Evolutionary conservation across 345 rosid species (phyloP).

Genomic region (Ceriops zippeliana): DNA sequence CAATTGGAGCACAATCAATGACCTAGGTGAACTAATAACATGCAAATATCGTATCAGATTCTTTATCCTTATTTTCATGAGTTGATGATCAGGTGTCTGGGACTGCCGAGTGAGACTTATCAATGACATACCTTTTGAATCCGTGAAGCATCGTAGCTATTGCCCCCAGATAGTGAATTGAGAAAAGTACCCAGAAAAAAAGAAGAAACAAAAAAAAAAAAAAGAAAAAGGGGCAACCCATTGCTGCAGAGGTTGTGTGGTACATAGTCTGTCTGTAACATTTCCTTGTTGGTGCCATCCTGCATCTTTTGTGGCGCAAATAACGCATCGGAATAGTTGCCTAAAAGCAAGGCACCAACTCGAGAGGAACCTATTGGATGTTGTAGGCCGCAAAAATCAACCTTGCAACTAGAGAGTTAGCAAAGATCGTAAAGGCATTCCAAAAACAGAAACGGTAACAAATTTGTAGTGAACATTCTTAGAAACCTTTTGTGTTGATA

Average conservation of each 20-base stretch:
- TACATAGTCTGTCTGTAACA: background rate
- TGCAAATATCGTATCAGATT: conserved; percentile 2
- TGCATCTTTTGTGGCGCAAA: conserved; percentile 5
- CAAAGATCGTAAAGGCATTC: conserved; percentile 2
- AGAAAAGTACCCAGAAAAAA: too few relatives aligned
- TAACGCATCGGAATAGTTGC: conserved; percentile 18
- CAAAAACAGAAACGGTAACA: conserved; percentile 9
- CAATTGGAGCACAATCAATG: background rate
- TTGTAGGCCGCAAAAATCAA: conserved; percentile 15
- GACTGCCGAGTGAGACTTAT: conserved; percentile 21
- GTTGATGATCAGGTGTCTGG: conserved; percentile 28
- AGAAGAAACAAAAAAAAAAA: background rate
- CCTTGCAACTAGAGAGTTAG: conserved; percentile 10
- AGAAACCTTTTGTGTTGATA: background rate
- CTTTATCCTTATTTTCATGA: conserved; percentile 11
- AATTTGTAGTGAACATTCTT: conserved; percentile 7
- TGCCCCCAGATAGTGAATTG: background rate
- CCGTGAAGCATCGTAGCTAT: conserved; percentile 20
- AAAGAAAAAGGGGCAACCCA: conserved; percentile 20
- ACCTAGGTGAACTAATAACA: too few relatives aligned
- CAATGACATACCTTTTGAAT: conserved; percentile 20
- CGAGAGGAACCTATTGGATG: conserved; percentile 20
- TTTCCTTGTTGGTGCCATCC: conserved; percentile 9
- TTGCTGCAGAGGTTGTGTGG: conserved; percentile 1
- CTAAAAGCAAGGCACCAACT: background rate